A percentile compares a stretch with the other conserved stretches of the same genome.
Conservation (phyloP, 148 eudicot species). For the Suaeda aralocaspica region DNA sequence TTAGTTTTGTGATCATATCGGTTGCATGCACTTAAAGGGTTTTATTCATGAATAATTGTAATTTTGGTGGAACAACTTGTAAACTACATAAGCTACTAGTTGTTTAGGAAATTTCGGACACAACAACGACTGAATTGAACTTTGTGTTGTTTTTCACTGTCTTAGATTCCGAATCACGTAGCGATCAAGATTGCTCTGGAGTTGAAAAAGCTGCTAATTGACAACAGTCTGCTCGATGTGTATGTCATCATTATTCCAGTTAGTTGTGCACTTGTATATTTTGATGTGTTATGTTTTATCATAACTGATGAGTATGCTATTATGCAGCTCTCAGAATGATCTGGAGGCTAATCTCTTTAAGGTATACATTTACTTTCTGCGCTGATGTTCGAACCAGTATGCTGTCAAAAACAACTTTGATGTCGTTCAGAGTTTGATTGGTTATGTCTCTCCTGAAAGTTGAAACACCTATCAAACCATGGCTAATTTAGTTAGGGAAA, state of each 20-base stretch:
- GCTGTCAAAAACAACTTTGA: not conserved
- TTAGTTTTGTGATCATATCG: not conserved
- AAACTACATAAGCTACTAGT: too few relatives aligned
- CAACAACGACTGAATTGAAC: not conserved
- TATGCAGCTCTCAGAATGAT: slow-evolving; percentile 87
- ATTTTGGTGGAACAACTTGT: too few relatives aligned
- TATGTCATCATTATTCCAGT: slow-evolving; percentile 32
- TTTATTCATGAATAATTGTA: too few relatives aligned
- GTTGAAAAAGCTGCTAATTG: slow-evolving; percentile 87
- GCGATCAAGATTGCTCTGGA: slow-evolving; percentile 96
- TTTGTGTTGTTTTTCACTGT: not conserved
- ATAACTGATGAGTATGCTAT: not conserved
- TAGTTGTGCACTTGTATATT: not conserved
- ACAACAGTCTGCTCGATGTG: slow-evolving; percentile 97
- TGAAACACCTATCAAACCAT: not conserved
- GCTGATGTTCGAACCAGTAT: not conserved
- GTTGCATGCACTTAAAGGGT: not conserved
- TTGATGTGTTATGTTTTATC: not conserved
- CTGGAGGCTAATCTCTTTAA: slow-evolving; percentile 93
- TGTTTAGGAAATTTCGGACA: too few relatives aligned
- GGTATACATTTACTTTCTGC: slow-evolving; percentile 35
- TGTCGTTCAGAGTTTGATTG: not conserved
- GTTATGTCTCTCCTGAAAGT: not conserved
- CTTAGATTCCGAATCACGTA: slow-evolving; percentile 95
- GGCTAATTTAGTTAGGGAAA: not conserved